Evolutionary conservation across 305 asterid species (phyloP).

Genomic region (Ilex paraguariensis): DNA sequence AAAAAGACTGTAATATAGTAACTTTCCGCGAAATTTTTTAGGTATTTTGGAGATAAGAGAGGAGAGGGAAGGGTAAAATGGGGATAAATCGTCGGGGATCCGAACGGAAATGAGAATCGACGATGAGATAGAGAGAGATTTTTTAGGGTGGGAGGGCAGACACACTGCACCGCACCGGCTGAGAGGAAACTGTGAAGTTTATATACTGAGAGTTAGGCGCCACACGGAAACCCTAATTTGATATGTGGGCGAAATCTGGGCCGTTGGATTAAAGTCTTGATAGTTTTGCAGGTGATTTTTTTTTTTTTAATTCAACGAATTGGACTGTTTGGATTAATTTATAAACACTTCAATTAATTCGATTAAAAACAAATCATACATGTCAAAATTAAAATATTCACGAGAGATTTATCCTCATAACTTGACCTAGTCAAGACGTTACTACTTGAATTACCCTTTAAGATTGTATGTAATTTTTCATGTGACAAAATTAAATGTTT

Average conservation of each 20-base stretch:
- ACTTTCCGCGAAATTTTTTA: not conserved
- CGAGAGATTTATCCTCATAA: too few relatives aligned
- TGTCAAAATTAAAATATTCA: too few relatives aligned
- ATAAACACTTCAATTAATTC: too few relatives aligned
- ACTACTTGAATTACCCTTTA: too few relatives aligned
- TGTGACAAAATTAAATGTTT: too few relatives aligned
- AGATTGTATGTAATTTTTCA: too few relatives aligned
- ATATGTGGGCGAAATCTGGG: slow-evolving; percentile 5
- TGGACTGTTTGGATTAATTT: too few relatives aligned
- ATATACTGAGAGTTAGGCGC: slow-evolving; percentile 14
- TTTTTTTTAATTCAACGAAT: too few relatives aligned
- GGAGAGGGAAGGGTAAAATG: slow-evolving; percentile 9
- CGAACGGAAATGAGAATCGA: not conserved
- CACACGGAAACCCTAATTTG: slow-evolving; percentile 32
- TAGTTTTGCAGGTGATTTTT: too few relatives aligned
- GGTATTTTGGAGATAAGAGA: not conserved
- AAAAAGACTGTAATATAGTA: not conserved
- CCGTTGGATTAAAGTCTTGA: slow-evolving; percentile 11
- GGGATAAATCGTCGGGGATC: slow-evolving; percentile 3
- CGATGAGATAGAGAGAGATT: not conserved
- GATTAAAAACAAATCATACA: too few relatives aligned
- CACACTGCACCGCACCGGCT: slow-evolving; percentile 16
- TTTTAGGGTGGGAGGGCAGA: not conserved
- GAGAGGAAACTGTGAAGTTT: slow-evolving; percentile 14
- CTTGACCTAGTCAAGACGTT: too few relatives aligned